phyloP scores from a whole-genome alignment of 2,329 filamentous ascomycete genomes.

The Penicillium palitans region DNA sequence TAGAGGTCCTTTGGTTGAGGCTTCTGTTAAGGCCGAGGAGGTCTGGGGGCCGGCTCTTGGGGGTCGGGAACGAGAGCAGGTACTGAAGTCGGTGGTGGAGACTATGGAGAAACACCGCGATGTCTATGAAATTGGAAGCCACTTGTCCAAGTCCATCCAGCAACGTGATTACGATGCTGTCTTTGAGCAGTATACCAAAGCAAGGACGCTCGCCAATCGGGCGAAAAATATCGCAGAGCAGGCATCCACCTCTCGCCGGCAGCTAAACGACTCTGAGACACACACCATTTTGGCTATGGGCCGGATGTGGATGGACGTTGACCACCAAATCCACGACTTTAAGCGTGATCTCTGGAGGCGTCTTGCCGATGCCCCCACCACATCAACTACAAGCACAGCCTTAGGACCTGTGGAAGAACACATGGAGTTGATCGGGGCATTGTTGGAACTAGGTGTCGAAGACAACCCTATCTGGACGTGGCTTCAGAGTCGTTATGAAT shows the following conservation, averaged over 20 bases:
- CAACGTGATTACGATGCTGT: conserved; percentile 86
- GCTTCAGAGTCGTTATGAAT: conserved; percentile 85
- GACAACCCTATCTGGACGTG: conserved; percentile 97
- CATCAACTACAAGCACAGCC: conserved; percentile 52
- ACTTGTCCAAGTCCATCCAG: conserved; percentile 80
- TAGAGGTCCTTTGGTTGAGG: conserved; percentile 81
- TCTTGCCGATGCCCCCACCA: conserved; percentile 67
- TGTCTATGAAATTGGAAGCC: conserved; percentile 76
- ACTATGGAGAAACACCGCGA: conserved; percentile 77
- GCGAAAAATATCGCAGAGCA: conserved; percentile 68
- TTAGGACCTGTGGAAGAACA: conserved; percentile 70
- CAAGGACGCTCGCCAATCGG: conserved; percentile 78
- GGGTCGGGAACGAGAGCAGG: conserved; percentile 86
- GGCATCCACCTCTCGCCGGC: conserved; percentile 50
- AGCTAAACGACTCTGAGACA: conserved; percentile 74
- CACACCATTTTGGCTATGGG: conserved; percentile 86
- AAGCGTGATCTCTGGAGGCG: conserved; percentile 88
- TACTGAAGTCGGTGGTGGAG: conserved; percentile 73
- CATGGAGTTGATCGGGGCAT: conserved; percentile 83
- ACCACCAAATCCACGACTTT: conserved; percentile 80
- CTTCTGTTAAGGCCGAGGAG: conserved; percentile 91
- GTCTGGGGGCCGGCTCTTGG: conserved; percentile 95
- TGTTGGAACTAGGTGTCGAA: conserved; percentile 91
- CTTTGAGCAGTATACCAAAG: conserved; percentile 81
- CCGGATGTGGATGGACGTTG: conserved; percentile 92